Evolutionary conservation across 106 monocot genomes (phyloP).

Genomic region (Iris macrosiphon): DNA sequence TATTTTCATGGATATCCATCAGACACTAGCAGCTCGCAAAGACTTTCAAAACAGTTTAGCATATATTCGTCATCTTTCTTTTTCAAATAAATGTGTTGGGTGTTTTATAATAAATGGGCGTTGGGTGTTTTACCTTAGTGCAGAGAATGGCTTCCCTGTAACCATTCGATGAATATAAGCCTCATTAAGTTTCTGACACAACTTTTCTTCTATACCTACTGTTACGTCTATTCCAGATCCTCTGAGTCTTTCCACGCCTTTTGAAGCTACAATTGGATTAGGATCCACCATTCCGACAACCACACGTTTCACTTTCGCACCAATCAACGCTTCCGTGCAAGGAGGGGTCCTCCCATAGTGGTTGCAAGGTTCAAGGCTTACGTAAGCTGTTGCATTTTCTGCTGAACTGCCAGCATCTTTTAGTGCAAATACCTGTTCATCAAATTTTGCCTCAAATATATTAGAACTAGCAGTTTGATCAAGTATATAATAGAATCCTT

Average conservation of each 20-base stretch:
- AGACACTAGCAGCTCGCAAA: no score
- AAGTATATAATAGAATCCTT: no score
- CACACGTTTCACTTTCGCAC: constrained; percentile 64
- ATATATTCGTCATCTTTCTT: no score
- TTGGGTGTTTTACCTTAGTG: constrained; percentile 48
- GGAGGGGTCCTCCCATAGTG: constrained; percentile 96
- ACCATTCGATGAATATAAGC: constrained; percentile 81
- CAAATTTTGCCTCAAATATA: background rate
- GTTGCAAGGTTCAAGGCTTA: constrained; percentile 93
- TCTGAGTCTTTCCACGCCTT: constrained; percentile 80
- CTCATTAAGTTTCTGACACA: constrained; percentile 76
- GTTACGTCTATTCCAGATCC: constrained; percentile 67
- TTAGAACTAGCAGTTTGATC: constrained; percentile 1
- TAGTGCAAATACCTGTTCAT: constrained; percentile 78
- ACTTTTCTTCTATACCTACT: constrained; percentile 65
- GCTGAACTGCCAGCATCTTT: constrained; percentile 70
- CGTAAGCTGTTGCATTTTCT: constrained; percentile 84
- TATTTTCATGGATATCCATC: no score
- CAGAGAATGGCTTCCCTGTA: constrained; percentile 76
- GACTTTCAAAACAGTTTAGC: no score
- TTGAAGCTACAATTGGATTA: constrained; percentile 88
- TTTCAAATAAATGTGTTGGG: no score
- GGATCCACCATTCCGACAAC: constrained; percentile 95
- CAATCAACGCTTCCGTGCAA: constrained; percentile 86
- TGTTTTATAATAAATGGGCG: no score